Evolutionary conservation across 768 basidiomycete species (phyloP).

Genomic region (Mycena chlorophos): DNA sequence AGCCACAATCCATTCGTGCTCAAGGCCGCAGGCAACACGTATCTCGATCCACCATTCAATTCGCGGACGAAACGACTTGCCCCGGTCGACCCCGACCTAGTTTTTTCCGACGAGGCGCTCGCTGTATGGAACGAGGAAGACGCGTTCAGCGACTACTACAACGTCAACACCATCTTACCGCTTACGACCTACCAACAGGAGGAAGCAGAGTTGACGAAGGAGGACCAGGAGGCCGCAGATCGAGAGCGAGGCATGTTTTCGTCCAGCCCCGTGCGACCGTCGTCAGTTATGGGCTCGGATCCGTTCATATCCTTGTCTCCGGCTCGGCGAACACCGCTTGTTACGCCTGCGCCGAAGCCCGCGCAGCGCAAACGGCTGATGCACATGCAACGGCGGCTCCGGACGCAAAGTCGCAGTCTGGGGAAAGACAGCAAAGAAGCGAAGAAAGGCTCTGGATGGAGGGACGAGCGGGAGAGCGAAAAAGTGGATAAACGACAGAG

Average conservation of each 20-base stretch:
- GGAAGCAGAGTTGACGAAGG: constrained; percentile 26
- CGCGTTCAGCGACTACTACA: constrained; percentile 34
- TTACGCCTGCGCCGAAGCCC: constrained; percentile 44
- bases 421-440: not conserved
- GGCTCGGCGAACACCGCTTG: constrained; percentile 31
- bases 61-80: constrained; percentile 26
- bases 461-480: not conserved
- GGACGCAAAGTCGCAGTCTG: constrained; percentile 13
- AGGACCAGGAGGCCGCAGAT: constrained; percentile 6
- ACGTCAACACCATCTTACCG: constrained; percentile 26
- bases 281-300: constrained; percentile 11
- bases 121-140: constrained; percentile 36
- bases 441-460: too few species aligned
- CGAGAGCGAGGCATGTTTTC: constrained; percentile 13
- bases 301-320: constrained; percentile 18
- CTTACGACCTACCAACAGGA: constrained; percentile 23
- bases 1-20: constrained; percentile 68
- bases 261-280: constrained; percentile 13
- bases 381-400: constrained; percentile 32
- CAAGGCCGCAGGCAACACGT: constrained; percentile 46
- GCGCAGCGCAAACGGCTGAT: constrained; percentile 37
- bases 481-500: not conserved
- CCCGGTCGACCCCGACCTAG: constrained; percentile 24
- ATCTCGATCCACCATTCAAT: constrained; percentile 27
- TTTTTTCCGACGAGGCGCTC: constrained; percentile 25